Percentiles rank a stretch among this genome's conserved stretches.
phyloP scores from a whole-genome alignment of 495 filamentous ascomycete species.

The Hypoxylon crocopeplum region DNA sequence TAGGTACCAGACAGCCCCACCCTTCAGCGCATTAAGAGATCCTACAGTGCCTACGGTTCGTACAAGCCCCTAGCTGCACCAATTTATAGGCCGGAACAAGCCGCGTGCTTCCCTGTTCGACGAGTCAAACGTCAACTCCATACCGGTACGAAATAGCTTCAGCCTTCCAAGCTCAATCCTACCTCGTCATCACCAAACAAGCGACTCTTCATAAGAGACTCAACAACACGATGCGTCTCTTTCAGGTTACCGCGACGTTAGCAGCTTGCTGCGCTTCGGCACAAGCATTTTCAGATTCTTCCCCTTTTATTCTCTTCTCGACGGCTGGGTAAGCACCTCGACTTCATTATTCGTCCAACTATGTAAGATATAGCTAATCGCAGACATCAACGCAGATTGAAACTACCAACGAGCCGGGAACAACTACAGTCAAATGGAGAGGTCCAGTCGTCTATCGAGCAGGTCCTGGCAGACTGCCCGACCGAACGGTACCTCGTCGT shows the following conservation, averaged over 20 bases:
- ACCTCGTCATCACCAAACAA: conserved; percentile 14
- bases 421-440: conserved; percentile 54
- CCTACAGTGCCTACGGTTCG: conserved; percentile 7
- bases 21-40: conserved; percentile 20
- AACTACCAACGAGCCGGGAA: conserved; percentile 31
- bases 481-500: conserved; percentile 83
- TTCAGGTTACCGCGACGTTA: conserved; percentile 60
- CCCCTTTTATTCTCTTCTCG: conserved; percentile 86
- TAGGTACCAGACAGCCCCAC: conserved; percentile 9
- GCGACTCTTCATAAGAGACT: conserved; percentile 1
- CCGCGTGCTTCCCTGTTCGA: conserved; percentile 10
- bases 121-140: conserved; percentile 18
- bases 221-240: conserved; percentile 64
- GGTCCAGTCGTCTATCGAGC: conserved; percentile 48
- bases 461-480: conserved; percentile 68
- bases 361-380: conserved; percentile 18
- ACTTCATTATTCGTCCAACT: conserved; percentile 14
- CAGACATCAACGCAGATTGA: conserved; percentile 38
- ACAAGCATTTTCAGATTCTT: conserved; percentile 81
- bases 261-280: conserved; percentile 66
- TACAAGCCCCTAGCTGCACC: conserved; percentile 2
- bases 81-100: conserved; percentile 24
- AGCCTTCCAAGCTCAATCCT: too few species aligned
- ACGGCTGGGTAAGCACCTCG: conserved; percentile 69
- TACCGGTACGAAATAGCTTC: neutral